Percentiles rank a stretch among this genome's conserved stretches.
phyloP scores from a whole-genome alignment of 257 asterid genomes.

The Fraxinus pennsylvanica region DNA sequence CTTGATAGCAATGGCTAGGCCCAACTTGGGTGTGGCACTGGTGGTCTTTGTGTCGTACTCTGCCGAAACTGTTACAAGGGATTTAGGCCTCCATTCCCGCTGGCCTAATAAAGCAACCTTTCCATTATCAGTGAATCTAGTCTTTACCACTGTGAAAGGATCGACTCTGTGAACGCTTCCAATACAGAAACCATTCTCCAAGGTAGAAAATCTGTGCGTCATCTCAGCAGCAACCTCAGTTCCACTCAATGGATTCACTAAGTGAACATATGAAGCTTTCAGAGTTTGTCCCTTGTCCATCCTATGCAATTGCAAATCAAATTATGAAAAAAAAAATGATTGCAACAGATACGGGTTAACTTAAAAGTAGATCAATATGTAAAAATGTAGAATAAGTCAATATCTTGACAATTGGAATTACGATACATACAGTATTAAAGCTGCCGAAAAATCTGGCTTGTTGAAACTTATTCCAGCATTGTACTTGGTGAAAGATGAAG shows the following conservation, averaged over 20 bases:
- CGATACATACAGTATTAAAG: constrained; percentile 58
- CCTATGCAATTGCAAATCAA: constrained; percentile 35
- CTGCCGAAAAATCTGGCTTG: constrained; percentile 76
- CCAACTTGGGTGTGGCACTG: constrained; percentile 55
- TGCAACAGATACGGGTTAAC: not conserved
- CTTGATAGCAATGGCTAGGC: constrained; percentile 70
- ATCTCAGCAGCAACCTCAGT: constrained; percentile 83
- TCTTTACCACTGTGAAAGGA: constrained; percentile 58
- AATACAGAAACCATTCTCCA: constrained; percentile 66
- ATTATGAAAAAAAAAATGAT: constrained; percentile 21
- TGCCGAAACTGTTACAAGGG: constrained; percentile 70
- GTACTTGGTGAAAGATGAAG: constrained; percentile 75
- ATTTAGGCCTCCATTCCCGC: constrained; percentile 84
- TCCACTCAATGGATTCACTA: constrained; percentile 51
- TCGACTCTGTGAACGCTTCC: constrained; percentile 67
- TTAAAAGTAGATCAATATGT: not conserved
- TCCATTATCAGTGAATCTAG: constrained; percentile 71
- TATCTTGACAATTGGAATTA: not conserved
- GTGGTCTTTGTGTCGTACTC: constrained; percentile 68
- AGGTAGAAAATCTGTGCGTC: constrained; percentile 68
- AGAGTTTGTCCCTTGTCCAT: constrained; percentile 76
- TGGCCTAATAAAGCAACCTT: constrained; percentile 65
- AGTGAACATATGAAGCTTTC: constrained; percentile 75
- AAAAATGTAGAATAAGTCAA: constrained; percentile 3
- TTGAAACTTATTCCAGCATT: constrained; percentile 78